Conservation (phyloP, 164 flowering plant species). For the Hamamelis virginiana region DNA sequence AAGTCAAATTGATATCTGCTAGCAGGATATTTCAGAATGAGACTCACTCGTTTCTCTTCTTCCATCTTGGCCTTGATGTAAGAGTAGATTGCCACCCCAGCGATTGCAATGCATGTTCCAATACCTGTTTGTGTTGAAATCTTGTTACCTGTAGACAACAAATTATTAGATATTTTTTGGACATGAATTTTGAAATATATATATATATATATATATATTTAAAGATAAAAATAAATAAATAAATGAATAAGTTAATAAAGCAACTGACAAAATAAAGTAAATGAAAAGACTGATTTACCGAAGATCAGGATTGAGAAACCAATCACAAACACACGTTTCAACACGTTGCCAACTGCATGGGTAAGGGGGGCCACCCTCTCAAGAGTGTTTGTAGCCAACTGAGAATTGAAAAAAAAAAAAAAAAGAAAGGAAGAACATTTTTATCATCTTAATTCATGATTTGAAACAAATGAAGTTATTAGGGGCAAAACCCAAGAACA, state of each 20-base stretch:
- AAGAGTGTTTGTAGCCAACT: conserved; percentile 94
- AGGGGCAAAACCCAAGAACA: not conserved
- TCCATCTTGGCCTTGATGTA: conserved; percentile 87
- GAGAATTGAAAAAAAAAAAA: conserved; percentile 20
- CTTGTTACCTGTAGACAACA: conserved; percentile 70
- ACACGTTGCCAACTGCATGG: conserved; percentile 95
- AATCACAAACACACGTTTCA: conserved; percentile 96
- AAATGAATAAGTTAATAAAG: not conserved
- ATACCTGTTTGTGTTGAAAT: conserved; percentile 89
- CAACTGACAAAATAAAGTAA: not conserved
- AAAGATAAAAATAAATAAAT: too few species aligned
- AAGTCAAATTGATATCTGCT: not conserved
- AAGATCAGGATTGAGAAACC: conserved; percentile 88
- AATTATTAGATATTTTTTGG: not conserved
- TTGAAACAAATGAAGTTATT: not conserved
- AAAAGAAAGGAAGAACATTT: not conserved
- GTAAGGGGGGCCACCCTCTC: conserved; percentile 99
- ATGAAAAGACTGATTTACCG: conserved; percentile 40
- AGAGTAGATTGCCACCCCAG: conserved; percentile 89
- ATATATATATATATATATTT: not conserved
- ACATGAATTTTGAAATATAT: not conserved
- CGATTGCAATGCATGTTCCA: conserved; percentile 87
- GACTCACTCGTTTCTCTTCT: conserved; percentile 86
- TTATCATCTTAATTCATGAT: not conserved
- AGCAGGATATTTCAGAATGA: not conserved